Percentiles rank a stretch among this genome's conserved stretches.
Evolutionary conservation across 1,284 basidiomycete species (phyloP).

Genomic region (Malassezia caprae): DNA sequence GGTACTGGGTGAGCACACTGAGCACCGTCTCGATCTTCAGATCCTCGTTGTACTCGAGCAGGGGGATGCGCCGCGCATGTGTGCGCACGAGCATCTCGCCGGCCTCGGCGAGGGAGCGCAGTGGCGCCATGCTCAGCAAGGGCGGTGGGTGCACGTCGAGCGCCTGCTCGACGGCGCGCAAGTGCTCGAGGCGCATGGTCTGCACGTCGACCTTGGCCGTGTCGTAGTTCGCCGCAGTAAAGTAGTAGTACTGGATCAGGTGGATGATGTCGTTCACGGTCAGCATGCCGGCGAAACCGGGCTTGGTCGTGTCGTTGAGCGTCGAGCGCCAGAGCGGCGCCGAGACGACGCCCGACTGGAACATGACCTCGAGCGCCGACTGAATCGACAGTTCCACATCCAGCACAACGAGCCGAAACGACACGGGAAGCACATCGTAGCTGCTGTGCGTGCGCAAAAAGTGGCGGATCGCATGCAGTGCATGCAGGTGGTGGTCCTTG

Average conservation of each 20-base stretch:
- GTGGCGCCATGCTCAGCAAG: conserved; percentile 74
- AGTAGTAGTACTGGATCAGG: conserved; percentile 45
- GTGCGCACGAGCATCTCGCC: conserved; percentile 84
- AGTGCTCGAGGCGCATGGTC: conserved; percentile 69
- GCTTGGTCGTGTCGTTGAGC: conserved; percentile 17
- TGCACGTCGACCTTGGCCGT: conserved; percentile 83
- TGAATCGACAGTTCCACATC: conserved; percentile 54
- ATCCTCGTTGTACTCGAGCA: conserved; percentile 85
- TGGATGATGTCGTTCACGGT: conserved; percentile 48
- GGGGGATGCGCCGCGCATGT: conserved; percentile 82
- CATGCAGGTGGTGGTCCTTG: conserved; percentile 48
- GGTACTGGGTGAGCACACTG: conserved; percentile 91
- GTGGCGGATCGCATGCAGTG: conserved; percentile 65
- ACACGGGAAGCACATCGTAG: conserved; percentile 93
- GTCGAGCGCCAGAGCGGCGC: conserved; percentile 70
- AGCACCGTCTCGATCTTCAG: conserved; percentile 92
- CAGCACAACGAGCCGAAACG: conserved; percentile 88
- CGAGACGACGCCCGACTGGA: conserved; percentile 66
- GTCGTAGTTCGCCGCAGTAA: conserved; percentile 56
- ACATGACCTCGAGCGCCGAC: conserved; percentile 47
- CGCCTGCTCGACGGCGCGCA: conserved; percentile 73
- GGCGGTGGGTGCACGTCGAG: conserved; percentile 88
- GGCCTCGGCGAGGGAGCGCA: conserved; percentile 75
- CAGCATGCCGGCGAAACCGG: conserved; percentile 46
- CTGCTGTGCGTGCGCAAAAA: conserved; percentile 75